Conservation (phyloP, 495 filamentous ascomycete genomes). For the Talaromyces adpressus region DNA sequence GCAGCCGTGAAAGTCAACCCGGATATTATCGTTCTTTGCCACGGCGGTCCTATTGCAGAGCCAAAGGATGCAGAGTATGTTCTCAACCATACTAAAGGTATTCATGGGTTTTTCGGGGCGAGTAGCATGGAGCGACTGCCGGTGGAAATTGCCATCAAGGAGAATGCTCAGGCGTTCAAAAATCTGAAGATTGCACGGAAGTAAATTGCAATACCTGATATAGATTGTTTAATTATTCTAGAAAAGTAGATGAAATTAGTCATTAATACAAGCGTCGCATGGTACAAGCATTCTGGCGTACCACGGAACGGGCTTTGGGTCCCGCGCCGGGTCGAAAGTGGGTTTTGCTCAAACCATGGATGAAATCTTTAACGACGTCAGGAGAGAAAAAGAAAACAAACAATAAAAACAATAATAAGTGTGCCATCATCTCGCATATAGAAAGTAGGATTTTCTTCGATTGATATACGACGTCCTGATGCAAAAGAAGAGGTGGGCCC, state of each 20-base stretch:
- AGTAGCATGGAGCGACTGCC: constrained; percentile 66
- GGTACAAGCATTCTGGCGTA: background rate
- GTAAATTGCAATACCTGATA: background rate
- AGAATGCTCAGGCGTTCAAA: constrained; percentile 57
- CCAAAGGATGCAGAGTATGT: constrained; percentile 58
- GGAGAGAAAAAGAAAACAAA: background rate
- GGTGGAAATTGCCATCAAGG: constrained; percentile 58
- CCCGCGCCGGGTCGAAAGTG: background rate
- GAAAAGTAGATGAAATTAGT: background rate
- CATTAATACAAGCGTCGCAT: background rate
- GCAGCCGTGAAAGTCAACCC: constrained; percentile 43
- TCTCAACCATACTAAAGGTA: constrained; percentile 46
- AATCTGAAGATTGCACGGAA: constrained; percentile 21
- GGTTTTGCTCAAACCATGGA: background rate
- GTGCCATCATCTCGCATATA: background rate
- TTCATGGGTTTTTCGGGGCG: constrained; percentile 67
- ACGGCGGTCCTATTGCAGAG: constrained; percentile 60
- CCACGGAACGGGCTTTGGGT: background rate
- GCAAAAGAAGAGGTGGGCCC: background rate
- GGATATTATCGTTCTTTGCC: constrained; percentile 60
- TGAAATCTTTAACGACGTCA: background rate
- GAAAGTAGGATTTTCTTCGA: background rate
- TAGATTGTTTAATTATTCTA: background rate
- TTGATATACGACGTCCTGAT: background rate
- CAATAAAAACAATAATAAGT: background rate